These are phyloP conservation scores for Trichoderma semiorbis DNA, from an alignment of 2,329 filamentous ascomycete species.

Conservation along the genomic window DNA sequence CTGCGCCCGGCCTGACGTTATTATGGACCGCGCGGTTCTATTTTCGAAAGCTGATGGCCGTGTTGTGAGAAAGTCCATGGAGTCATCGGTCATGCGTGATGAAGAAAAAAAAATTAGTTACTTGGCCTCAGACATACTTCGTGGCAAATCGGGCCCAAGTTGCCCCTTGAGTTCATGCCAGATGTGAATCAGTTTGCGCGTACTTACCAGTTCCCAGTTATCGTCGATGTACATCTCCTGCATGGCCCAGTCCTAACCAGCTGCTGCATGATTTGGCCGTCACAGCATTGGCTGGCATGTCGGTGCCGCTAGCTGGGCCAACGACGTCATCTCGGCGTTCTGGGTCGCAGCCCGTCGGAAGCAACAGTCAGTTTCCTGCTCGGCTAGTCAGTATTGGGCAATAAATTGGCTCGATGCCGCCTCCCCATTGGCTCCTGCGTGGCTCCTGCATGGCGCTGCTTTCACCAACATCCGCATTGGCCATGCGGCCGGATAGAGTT, in stretches of 20 bases:
- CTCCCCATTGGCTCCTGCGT: background rate
- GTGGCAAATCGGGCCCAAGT: slow-evolving; percentile 9
- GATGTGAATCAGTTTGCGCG: background rate
- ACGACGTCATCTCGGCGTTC: slow-evolving; percentile 12
- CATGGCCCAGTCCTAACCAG: background rate
- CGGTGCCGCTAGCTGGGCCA: slow-evolving; percentile 7
- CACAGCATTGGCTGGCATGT: slow-evolving; percentile 12
- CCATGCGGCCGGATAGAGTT: slow-evolving; percentile 16
- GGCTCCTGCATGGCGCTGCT: background rate
- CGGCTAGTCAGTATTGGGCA: slow-evolving; percentile 5
- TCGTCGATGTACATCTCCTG: background rate
- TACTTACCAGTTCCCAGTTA: background rate
- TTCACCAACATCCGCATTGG: slow-evolving; percentile 11
- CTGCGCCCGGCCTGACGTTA: slow-evolving; percentile 14
- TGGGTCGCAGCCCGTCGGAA: slow-evolving; percentile 9
- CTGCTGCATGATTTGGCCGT: slow-evolving; percentile 3
- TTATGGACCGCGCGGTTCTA: slow-evolving; percentile 12
- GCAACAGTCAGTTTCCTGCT: background rate
- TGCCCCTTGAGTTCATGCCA: background rate
- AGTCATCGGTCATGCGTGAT: slow-evolving; percentile 11
- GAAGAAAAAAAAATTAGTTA: slow-evolving; percentile 1
- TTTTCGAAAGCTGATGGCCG: slow-evolving; percentile 14
- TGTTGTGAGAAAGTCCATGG: background rate
- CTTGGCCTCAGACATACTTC: background rate
- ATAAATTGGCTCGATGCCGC: background rate